Percentiles rank a stretch among this genome's conserved stretches.
Evolutionary conservation across 2,329 filamentous ascomycete genomes (phyloP).

Genomic region (Exophiala sp.): DNA sequence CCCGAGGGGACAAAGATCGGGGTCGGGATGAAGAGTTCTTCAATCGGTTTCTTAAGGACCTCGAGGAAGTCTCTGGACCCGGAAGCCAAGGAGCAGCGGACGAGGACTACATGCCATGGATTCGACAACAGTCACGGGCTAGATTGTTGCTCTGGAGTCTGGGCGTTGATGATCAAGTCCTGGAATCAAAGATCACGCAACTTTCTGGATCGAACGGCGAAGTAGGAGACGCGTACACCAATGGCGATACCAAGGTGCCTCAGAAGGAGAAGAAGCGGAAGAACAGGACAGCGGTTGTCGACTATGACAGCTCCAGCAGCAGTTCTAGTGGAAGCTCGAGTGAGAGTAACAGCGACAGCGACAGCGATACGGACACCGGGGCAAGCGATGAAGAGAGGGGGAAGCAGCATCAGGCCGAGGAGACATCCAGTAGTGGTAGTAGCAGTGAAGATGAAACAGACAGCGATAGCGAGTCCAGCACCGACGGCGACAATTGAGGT

Average conservation of each 20-base stretch:
- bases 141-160: constrained; percentile 21
- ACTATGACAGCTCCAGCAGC: constrained; percentile 26
- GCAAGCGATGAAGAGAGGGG: neutral
- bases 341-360: constrained; percentile 29
- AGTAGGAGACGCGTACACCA: constrained; percentile 18
- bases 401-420: constrained; percentile 53
- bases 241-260: constrained; percentile 12
- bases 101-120: constrained; percentile 25
- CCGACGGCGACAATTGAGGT: constrained; percentile 1
- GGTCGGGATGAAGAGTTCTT: constrained; percentile 10
- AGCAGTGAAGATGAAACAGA: constrained; percentile 63
- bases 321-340: constrained; percentile 41
- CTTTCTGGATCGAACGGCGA: neutral
- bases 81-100: constrained; percentile 32
- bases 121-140: constrained; percentile 16
- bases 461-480: constrained; percentile 13
- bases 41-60: constrained; percentile 5
- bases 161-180: constrained; percentile 23
- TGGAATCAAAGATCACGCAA: neutral
- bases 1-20: neutral
- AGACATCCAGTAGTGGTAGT: constrained; percentile 76
- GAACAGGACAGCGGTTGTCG: constrained; percentile 39
- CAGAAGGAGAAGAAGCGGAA: constrained; percentile 37
- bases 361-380: constrained; percentile 17
- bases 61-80: constrained; percentile 34